A percentile compares a stretch with the other conserved stretches of the same genome.
Conservation (phyloP, 805 yeast species). For the Metschnikowia chrysomelidarum region DNA sequence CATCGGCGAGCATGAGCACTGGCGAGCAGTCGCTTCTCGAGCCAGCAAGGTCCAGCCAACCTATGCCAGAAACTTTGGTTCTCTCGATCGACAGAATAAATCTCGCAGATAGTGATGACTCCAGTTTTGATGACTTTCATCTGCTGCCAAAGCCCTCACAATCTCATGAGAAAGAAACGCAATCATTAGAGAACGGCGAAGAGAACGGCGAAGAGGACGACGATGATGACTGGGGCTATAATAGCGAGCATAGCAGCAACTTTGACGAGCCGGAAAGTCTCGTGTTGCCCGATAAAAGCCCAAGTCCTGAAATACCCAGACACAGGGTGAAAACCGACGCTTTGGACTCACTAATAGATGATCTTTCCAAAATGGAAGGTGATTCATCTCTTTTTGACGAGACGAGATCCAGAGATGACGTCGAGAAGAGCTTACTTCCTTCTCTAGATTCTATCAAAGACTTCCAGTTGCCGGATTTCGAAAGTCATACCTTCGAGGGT, state of each 20-base stretch:
- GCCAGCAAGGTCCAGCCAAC: conserved; percentile 1
- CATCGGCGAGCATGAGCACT: conserved; percentile 9
- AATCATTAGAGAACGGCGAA: conserved; percentile 11
- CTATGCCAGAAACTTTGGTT: conserved; percentile 13
- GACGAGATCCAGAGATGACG: neutral
- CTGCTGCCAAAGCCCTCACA: neutral
- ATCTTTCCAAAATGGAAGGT: conserved; percentile 27
- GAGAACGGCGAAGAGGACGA: conserved; percentile 6
- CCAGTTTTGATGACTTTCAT: conserved; percentile 10
- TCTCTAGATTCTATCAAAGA: conserved; percentile 23
- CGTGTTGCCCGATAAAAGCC: conserved; percentile 1
- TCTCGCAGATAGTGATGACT: conserved; percentile 13
- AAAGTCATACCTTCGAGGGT: conserved; percentile 18
- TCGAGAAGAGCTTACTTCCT: conserved; percentile 20
- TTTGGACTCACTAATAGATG: conserved; percentile 38
- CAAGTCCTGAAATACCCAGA: conserved; percentile 6
- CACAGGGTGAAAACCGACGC: conserved; percentile 26
- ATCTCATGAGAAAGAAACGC: conserved; percentile 1
- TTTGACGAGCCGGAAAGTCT: conserved; percentile 7
- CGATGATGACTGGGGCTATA: conserved; percentile 29
- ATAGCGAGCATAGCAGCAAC: conserved; percentile 23
- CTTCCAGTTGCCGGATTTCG: conserved; percentile 30
- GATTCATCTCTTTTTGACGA: conserved; percentile 5
- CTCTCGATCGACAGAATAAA: conserved; percentile 18
- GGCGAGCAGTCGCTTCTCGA: conserved; percentile 6